Conservation (phyloP, 441 rosid species). For the Theobroma grandiflorum region DNA sequence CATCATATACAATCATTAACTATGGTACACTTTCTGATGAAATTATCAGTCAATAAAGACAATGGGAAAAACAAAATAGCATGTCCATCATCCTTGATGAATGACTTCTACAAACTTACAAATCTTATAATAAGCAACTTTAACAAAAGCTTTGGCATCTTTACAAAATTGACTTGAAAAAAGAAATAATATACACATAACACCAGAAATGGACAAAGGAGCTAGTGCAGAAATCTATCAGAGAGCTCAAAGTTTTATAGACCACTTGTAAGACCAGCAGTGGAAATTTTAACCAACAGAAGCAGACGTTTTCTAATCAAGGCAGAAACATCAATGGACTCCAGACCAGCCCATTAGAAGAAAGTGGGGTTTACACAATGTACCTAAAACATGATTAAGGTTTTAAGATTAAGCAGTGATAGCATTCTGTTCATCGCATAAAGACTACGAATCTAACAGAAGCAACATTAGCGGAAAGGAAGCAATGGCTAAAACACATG, state of each 20-base stretch:
- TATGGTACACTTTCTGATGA: no score
- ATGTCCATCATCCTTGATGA: background rate
- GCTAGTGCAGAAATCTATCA: background rate
- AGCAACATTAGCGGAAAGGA: background rate
- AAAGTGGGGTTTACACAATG: background rate
- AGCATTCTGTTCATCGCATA: background rate
- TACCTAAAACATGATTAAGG: background rate
- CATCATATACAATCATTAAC: background rate
- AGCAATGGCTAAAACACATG: background rate
- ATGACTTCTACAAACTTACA: background rate
- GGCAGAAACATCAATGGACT: background rate
- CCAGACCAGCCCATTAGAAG: background rate
- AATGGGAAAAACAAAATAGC: background rate
- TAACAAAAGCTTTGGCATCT: background rate
- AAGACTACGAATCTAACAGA: background rate
- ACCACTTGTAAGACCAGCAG: background rate
- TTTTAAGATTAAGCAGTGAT: background rate
- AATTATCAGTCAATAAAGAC: no score
- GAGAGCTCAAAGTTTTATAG: background rate
- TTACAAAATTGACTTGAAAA: background rate
- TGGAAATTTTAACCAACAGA: background rate
- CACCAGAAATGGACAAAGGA: constrained; percentile 1
- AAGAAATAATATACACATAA: background rate
- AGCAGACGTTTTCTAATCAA: background rate
- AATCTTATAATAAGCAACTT: background rate